These are phyloP conservation scores for Diaporthe amygdali DNA, from an alignment of 2,329 filamentous ascomycete genomes.

Conservation along the genomic window DNA sequence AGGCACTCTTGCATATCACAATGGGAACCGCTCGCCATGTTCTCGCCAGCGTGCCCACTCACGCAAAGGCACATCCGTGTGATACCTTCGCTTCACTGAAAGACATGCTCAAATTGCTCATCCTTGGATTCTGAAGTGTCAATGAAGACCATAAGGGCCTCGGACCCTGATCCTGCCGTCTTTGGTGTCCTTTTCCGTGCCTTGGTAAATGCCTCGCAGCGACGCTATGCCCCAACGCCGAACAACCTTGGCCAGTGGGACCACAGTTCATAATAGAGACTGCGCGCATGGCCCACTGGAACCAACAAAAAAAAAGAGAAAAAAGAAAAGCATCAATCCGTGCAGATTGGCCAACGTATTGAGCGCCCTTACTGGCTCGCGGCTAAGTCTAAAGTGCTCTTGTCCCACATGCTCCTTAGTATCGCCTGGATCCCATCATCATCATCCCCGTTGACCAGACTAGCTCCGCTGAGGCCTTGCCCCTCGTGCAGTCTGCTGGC, in stretches of 20 bases:
- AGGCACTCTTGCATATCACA: neutral
- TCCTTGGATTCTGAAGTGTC: neutral
- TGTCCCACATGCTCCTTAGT: constrained; percentile 67
- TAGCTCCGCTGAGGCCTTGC: constrained; percentile 53
- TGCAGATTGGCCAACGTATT: neutral
- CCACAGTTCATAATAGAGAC: neutral
- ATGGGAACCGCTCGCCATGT: neutral
- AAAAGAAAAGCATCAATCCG: neutral
- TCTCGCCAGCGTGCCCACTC: neutral
- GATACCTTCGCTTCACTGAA: neutral
- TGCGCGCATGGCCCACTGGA: neutral
- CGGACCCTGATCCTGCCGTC: neutral
- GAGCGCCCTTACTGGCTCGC: constrained; percentile 52
- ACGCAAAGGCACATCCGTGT: neutral
- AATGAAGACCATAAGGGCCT: neutral
- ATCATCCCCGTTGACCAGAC: constrained; percentile 53
- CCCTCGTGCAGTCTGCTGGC: constrained; percentile 39
- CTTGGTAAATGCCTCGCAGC: neutral
- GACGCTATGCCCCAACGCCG: constrained; percentile 11
- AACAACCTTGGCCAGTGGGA: neutral
- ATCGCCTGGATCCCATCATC: constrained; percentile 57
- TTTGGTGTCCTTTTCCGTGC: neutral
- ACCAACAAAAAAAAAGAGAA: neutral
- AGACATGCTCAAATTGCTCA: neutral
- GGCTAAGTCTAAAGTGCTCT: constrained; percentile 58